A percentile compares a stretch with the other conserved stretches of the same genome.
Evolutionary conservation across 2,329 filamentous ascomycete species (phyloP).

Genomic region (Dactylonectria macrodidyma): DNA sequence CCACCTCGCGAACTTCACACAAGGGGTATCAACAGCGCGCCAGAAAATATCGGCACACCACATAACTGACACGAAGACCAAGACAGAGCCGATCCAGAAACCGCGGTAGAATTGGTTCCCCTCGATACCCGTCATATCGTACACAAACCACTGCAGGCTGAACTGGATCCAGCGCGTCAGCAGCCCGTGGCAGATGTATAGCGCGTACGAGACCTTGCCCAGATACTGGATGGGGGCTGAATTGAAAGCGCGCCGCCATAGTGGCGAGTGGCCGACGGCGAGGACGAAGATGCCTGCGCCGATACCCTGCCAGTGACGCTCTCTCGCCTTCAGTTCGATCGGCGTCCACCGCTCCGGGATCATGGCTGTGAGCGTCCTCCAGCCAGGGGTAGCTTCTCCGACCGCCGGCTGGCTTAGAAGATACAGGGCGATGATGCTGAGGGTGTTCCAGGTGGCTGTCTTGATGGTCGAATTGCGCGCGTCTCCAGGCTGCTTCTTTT

Average conservation of each 20-base stretch:
- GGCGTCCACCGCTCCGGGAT: conserved; percentile 64
- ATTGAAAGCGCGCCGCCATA: conserved; percentile 67
- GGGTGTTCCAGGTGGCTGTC: conserved; percentile 54
- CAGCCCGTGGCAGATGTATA: conserved; percentile 74
- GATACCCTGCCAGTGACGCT: conserved; percentile 70
- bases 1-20: conserved; percentile 71
- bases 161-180: conserved; percentile 69
- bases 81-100: conserved; percentile 61
- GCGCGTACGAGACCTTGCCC: conserved; percentile 71
- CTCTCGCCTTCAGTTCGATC: conserved; percentile 42
- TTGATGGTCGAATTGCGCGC: background rate
- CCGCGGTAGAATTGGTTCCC: conserved; percentile 61
- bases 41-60: conserved; percentile 71
- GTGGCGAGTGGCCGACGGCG: conserved; percentile 62
- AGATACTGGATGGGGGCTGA: conserved; percentile 67
- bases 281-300: conserved; percentile 68
- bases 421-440: conserved; percentile 67
- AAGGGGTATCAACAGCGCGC: conserved; percentile 69
- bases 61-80: conserved; percentile 63
- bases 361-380: conserved; percentile 61
- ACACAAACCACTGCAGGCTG: conserved; percentile 64
- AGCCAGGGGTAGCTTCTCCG: conserved; percentile 67
- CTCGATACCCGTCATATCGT: conserved; percentile 63
- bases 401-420: conserved; percentile 58
- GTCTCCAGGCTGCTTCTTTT: conserved; percentile 32